These are phyloP conservation scores for Drechslerella stenobrocha DNA, from an alignment of 2,329 filamentous ascomycete species.

Conservation along the genomic window DNA sequence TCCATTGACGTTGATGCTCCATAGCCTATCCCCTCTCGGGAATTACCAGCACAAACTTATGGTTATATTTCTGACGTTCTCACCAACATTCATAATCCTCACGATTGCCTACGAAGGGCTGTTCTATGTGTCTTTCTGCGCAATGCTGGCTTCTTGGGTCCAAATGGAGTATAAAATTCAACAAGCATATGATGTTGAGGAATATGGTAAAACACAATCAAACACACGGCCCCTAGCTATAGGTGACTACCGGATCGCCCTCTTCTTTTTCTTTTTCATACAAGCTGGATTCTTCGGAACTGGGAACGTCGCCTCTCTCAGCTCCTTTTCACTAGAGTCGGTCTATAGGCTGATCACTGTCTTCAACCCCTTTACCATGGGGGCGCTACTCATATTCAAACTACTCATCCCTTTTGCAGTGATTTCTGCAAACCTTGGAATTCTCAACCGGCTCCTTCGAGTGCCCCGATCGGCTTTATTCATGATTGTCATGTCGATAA, in stretches of 20 bases:
- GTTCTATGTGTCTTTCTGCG: constrained; percentile 88
- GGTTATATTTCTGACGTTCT: constrained; percentile 87
- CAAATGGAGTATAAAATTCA: constrained; percentile 82
- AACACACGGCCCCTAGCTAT: constrained; percentile 64
- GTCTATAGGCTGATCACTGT: constrained; percentile 84
- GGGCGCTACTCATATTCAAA: constrained; percentile 82
- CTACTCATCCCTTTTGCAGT: constrained; percentile 90
- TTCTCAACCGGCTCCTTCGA: constrained; percentile 80
- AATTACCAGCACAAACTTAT: constrained; percentile 89
- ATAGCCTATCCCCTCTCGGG: constrained; percentile 75
- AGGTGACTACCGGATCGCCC: constrained; percentile 80
- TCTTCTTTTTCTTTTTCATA: constrained; percentile 93
- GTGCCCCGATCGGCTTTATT: constrained; percentile 85
- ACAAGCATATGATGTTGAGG: constrained; percentile 48
- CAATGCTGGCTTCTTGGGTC: constrained; percentile 83
- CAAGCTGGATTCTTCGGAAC: constrained; percentile 97
- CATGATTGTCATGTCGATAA: constrained; percentile 89
- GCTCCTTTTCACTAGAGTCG: constrained; percentile 88
- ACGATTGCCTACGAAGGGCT: constrained; percentile 97
- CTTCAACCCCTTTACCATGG: constrained; percentile 92
- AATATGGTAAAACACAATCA: background rate
- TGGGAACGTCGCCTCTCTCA: constrained; percentile 91
- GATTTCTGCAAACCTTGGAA: constrained; percentile 89
- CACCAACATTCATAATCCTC: constrained; percentile 90
- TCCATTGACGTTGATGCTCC: constrained; percentile 76